These are phyloP conservation scores for Cenococcum geophilum DNA, from an alignment of 495 filamentous ascomycete genomes.

Conservation along the genomic window DNA sequence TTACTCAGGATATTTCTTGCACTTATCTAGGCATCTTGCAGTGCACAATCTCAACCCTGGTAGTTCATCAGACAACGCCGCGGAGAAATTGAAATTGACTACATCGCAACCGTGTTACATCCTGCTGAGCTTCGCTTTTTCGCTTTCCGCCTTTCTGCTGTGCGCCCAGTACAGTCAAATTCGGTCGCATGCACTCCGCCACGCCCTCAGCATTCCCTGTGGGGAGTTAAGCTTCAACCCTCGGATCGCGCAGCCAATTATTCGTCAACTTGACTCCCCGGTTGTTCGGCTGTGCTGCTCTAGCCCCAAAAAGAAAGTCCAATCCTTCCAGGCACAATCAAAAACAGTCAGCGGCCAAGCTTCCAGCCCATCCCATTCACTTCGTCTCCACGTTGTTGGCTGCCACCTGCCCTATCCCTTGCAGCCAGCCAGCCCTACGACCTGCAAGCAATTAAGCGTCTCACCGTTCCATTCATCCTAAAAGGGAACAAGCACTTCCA, in stretches of 20 bases:
- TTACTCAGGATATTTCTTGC: not conserved
- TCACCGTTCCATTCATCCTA: not conserved
- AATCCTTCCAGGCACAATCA: not conserved
- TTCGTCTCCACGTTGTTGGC: not conserved
- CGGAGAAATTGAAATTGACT: not conserved
- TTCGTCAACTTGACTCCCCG: no score
- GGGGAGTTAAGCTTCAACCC: no score
- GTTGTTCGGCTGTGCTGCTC: not conserved
- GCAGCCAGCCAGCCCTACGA: not conserved
- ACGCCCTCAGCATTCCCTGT: not conserved
- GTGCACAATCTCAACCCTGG: not conserved
- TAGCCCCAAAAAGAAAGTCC: not conserved
- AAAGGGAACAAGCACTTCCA: not conserved
- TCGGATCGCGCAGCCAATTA: not conserved
- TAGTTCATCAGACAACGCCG: not conserved
- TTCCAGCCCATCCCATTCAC: not conserved
- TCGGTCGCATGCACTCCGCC: not conserved
- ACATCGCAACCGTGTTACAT: no score
- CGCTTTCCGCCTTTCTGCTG: not conserved
- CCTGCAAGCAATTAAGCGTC: conserved; percentile 5
- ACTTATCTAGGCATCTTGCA: not conserved
- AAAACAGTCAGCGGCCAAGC: conserved; percentile 5
- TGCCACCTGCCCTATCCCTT: not conserved
- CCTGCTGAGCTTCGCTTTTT: not conserved
- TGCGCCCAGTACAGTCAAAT: not conserved